A percentile compares a stretch with the other conserved stretches of the same genome.
phyloP scores from a whole-genome alignment of 257 asterid species.

The Solanum corneliomulleri region DNA sequence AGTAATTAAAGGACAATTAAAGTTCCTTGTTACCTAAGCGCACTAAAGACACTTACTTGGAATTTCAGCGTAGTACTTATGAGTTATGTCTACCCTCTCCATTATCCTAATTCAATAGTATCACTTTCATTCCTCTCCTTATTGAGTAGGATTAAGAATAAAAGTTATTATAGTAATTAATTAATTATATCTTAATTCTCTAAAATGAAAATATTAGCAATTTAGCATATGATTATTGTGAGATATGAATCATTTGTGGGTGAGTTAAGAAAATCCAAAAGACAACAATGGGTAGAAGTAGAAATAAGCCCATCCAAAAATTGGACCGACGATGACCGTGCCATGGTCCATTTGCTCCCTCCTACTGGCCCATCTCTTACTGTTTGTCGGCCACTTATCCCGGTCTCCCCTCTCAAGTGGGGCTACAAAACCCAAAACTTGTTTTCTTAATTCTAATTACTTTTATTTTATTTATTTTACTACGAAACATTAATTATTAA shows the following conservation, averaged over 20 bases:
- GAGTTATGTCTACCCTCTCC: neutral
- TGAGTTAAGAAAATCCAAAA: neutral
- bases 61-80: neutral
- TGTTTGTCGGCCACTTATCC: conserved; percentile 4
- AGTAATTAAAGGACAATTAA: neutral
- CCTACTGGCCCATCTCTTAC: neutral
- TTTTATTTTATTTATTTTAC: neutral
- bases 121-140: neutral
- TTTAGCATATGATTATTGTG: neutral
- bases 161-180: neutral
- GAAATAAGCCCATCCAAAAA: neutral
- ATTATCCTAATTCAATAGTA: neutral
- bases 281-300: neutral
- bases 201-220: neutral
- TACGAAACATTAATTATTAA: neutral
- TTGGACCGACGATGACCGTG: conserved; percentile 2
- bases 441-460: neutral
- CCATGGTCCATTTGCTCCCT: conserved; percentile 5
- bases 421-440: neutral
- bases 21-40: neutral
- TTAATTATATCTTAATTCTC: neutral
- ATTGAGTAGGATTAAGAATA: neutral
- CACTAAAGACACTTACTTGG: neutral
- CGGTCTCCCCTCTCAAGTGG: conserved; percentile 3
- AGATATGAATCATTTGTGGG: neutral